Evolutionary conservation across 257 asterid species (phyloP).

Genomic region (Ajuga chamaepitys): DNA sequence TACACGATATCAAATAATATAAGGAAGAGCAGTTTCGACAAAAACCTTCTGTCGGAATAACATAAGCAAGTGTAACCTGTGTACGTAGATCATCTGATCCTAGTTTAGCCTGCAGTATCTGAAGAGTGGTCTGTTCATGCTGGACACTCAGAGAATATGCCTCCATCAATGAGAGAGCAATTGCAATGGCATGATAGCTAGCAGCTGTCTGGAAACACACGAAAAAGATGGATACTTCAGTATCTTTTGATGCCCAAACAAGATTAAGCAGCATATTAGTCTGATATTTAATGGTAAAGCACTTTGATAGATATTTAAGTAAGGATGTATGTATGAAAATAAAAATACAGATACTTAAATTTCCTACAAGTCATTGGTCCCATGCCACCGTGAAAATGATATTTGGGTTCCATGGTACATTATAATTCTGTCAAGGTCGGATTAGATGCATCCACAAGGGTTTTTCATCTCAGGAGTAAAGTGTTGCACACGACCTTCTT

Average conservation of each 20-base stretch:
- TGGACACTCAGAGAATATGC: constrained; percentile 33
- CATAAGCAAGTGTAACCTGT: constrained; percentile 17
- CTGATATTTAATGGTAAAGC: background rate
- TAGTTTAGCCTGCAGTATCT: constrained; percentile 28
- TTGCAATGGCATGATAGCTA: constrained; percentile 36
- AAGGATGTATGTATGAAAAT: background rate
- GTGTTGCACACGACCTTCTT: background rate
- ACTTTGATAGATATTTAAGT: background rate
- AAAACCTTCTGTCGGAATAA: background rate
- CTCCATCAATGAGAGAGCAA: constrained; percentile 35
- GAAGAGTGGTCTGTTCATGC: constrained; percentile 33
- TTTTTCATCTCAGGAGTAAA: background rate
- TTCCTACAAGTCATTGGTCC: background rate
- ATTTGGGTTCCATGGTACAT: background rate
- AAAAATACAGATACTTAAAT: background rate
- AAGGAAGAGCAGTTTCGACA: constrained; percentile 16
- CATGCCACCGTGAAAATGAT: background rate
- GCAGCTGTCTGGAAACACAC: constrained; percentile 26
- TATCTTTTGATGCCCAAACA: background rate
- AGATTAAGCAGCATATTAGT: constrained; percentile 5
- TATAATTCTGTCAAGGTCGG: no score
- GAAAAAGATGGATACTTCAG: background rate
- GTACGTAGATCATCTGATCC: constrained; percentile 33
- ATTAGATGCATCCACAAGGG: no score
- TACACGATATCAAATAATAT: constrained; percentile 21